Percentiles rank a stretch among this genome's conserved stretches.
These are phyloP conservation scores for Clavulina sp. DNA, from an alignment of 768 basidiomycete species.

Conservation along the genomic window DNA sequence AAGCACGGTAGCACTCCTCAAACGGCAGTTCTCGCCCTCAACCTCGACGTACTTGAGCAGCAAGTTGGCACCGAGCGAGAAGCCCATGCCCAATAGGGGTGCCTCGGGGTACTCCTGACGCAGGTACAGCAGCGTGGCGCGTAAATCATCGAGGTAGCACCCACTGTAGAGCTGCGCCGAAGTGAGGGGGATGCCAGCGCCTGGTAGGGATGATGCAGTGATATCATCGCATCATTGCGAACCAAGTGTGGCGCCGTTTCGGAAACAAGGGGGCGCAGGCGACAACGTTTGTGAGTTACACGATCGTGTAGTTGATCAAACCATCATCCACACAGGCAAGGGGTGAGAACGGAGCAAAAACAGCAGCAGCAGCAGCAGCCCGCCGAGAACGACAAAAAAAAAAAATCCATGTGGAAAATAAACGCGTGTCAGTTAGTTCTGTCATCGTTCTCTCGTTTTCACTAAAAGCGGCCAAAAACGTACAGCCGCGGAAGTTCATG, in stretches of 20 bases:
- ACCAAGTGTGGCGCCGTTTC: not conserved
- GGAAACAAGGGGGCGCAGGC: no score
- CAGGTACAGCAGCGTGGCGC: slow-evolving; percentile 64
- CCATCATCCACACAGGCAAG: slow-evolving; percentile 7
- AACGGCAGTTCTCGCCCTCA: slow-evolving; percentile 45
- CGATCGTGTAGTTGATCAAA: not conserved
- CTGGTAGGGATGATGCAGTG: slow-evolving; percentile 21
- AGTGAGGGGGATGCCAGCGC: slow-evolving; percentile 73
- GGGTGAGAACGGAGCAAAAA: not conserved
- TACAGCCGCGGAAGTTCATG: slow-evolving; percentile 85
- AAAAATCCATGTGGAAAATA: no score
- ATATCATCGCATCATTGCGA: not conserved
- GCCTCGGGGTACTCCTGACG: slow-evolving; percentile 56
- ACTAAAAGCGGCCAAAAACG: slow-evolving; percentile 20
- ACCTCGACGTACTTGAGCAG: slow-evolving; percentile 79
- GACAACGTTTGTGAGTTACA: no score
- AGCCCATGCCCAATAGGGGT: slow-evolving; percentile 72
- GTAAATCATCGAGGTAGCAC: slow-evolving; percentile 77
- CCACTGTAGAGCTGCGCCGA: slow-evolving; percentile 73
- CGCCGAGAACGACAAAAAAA: no score
- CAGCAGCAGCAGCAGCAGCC: no score
- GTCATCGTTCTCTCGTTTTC: no score
- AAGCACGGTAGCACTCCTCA: slow-evolving; percentile 48
- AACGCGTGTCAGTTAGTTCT: no score
- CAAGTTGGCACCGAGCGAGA: slow-evolving; percentile 87